phyloP scores from a whole-genome alignment of 441 rosid species.

The Syzygium malaccense region DNA sequence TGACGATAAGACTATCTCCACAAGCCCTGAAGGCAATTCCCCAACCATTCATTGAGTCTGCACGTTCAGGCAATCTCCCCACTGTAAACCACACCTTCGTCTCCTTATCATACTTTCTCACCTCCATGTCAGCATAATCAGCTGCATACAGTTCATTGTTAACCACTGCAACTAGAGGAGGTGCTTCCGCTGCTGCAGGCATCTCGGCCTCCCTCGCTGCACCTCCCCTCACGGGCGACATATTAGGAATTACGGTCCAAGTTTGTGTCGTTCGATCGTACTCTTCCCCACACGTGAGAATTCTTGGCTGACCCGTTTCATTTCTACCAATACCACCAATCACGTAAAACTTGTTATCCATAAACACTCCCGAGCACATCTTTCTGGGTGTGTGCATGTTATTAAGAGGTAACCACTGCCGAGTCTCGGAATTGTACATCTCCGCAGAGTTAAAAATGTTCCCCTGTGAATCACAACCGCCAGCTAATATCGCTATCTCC shows the following conservation, averaged over 20 bases:
- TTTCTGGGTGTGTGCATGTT: slow-evolving; percentile 80
- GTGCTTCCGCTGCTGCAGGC: slow-evolving; percentile 78
- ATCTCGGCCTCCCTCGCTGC: slow-evolving; percentile 35
- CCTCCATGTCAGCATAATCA: slow-evolving; percentile 76
- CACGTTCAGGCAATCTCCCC: slow-evolving; percentile 83
- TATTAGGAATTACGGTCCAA: slow-evolving; percentile 77
- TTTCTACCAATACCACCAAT: slow-evolving; percentile 75
- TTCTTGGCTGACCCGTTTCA: slow-evolving; percentile 20
- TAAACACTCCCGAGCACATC: slow-evolving; percentile 91
- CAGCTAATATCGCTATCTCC: slow-evolving; percentile 84
- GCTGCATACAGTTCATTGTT: slow-evolving; percentile 80
- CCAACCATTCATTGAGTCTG: slow-evolving; percentile 95
- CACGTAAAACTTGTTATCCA: slow-evolving; percentile 83
- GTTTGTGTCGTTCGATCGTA: slow-evolving; percentile 60
- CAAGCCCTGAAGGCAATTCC: slow-evolving; percentile 96
- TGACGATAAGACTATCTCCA: slow-evolving; percentile 78
- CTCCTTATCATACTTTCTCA: slow-evolving; percentile 65
- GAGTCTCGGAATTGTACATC: slow-evolving; percentile 88
- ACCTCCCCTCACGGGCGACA: slow-evolving; percentile 62
- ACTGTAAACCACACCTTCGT: slow-evolving; percentile 46
- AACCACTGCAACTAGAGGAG: slow-evolving; percentile 87
- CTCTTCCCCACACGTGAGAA: slow-evolving; percentile 82
- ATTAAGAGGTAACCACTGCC: slow-evolving; percentile 48
- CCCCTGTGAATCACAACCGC: slow-evolving; percentile 75
- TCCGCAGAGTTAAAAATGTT: slow-evolving; percentile 67